Base-by-base conservation (phyloP, 179 eudicot species). In the Nepenthes alata region DNA sequence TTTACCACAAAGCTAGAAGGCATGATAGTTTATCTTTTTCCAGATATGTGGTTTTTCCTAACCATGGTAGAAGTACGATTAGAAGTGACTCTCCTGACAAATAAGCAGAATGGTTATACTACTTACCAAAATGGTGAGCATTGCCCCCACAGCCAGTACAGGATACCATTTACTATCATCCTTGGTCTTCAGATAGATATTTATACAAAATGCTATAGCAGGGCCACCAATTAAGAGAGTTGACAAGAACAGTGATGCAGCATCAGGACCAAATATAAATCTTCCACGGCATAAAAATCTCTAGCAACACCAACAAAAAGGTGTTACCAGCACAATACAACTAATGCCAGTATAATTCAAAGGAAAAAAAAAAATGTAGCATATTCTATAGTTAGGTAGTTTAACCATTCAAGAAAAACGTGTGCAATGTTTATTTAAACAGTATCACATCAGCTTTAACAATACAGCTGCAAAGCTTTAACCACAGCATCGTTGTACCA, bases 201-300 rank as follows among this genome's bases (percentile, higher is more conserved):
- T 82, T 55, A 78, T 53, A 67, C 85, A 85, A 68, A 91, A 91
- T 12, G 84, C 76, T 64, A 85, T 13, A n/a, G 86, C 87, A 58
- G 97, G 97, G 54, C 72, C 87, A n/a, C 71, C 81, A 70, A 91
- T 80, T 64, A 91, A 81, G 69, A 79, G 63, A 3, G 74, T 78
- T 7, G 97, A 74, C 48, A 91, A 47, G 62, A 79, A 68, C 54
- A 91, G 74, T 67, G 97, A 84, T 61, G 76, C 77, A 53, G 75
- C 89, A 72, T 91, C 96, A 2, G 97, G 97, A 75, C 97, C 97
- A 78, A 85, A 91, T 70, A 91, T 76, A 49, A 91, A 74, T 78
- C 96, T 88, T 72, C 97, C 97, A 57, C 88, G 85, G 60, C 76
- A 82, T 3, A 79, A 67, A 70, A 91, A 91, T 78, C 59, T 85